Conservation (phyloP, 768 basidiomycete genomes). For the Mycena epipterygia region DNA sequence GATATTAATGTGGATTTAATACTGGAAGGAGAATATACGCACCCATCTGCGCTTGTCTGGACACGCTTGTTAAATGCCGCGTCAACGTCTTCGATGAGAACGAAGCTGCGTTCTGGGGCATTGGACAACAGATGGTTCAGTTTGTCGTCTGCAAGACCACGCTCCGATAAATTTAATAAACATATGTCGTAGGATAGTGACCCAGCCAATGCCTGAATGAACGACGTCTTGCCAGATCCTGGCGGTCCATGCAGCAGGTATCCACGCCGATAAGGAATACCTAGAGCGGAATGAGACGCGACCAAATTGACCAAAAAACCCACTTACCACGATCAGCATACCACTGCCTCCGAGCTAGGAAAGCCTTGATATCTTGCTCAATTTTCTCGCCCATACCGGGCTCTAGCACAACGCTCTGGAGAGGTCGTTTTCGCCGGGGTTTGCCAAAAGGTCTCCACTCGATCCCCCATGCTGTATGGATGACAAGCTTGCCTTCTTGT, state of each 20-base stretch:
- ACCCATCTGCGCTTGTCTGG: constrained; percentile 95
- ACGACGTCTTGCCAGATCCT: constrained; percentile 98
- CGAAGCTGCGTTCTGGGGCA: constrained; percentile 91
- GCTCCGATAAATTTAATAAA: constrained; percentile 93
- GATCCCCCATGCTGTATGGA: constrained; percentile 96
- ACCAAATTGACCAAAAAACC: neutral
- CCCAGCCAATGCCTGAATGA: constrained; percentile 97
- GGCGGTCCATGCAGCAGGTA: constrained; percentile 97
- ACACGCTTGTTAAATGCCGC: constrained; percentile 96
- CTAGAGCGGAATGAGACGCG: constrained; percentile 54
- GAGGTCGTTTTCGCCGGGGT: constrained; percentile 87
- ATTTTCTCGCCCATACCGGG: constrained; percentile 88
- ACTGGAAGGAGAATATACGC: constrained; percentile 42
- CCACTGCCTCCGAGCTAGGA: constrained; percentile 89
- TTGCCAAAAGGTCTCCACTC: constrained; percentile 98
- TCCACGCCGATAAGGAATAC: constrained; percentile 96
- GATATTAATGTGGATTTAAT: neutral
- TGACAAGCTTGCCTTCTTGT: constrained; percentile 94
- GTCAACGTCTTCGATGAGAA: constrained; percentile 98
- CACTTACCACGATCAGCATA: constrained; percentile 93
- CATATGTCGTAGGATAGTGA: constrained; percentile 95
- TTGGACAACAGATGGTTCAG: constrained; percentile 93
- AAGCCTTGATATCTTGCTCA: constrained; percentile 84
- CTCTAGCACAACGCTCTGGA: constrained; percentile 91
- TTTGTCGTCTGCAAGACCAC: constrained; percentile 97